Base-by-base conservation (phyloP, 768 basidiomycete genomes). In the Nidula microcarpa region DNA sequence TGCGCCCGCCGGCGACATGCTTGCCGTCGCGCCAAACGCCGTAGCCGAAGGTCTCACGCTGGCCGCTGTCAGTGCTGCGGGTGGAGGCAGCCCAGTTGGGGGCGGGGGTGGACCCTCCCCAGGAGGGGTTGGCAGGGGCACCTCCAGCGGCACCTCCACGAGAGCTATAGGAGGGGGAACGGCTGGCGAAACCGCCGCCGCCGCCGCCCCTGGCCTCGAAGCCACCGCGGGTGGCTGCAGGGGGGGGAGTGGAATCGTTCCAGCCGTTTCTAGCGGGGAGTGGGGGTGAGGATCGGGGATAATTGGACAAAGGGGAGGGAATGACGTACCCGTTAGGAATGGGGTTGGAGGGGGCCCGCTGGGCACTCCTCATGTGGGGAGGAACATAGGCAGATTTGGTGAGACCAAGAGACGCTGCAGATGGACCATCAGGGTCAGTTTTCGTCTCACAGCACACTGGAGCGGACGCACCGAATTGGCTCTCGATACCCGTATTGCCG, bases 1-100 rank as follows among this genome's bases (percentile, higher is more conserved):
- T 97, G 62, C 88, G 85, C 16, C 77, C 74, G 44, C 94, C 97
- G n/a, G 86, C 74, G 54, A 91, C 70, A 67, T 99, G 97, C 61
- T 82, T 79, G 61, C 90, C 94, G 57, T 97, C 92, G 65, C 81
- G 88, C 97, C 97, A 99, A 35, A 69, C 70, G 45, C 97, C 96
- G 61, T 64, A 79, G 48, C 87, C 86, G 48, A 80, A 76, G 44
- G 65, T 55, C 54, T 85, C 84, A 46, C 85, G 81, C 34, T 75
- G 72, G 53, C 74, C 70, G 32, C 72, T 68, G 17, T 74, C 74
- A 51, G 67, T 70, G 53, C 69, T 67, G 56, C 60, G 59, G 62
- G 52, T 16, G 23, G 55, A 54, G 57, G 72, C 73, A 60, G 62
- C 67, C 81, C 75, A 81, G 60, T 73, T 78, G 58, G 60, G 65